Evolutionary conservation across 2,329 filamentous ascomycete species (phyloP).

Genomic region (Ophiostoma ips): DNA sequence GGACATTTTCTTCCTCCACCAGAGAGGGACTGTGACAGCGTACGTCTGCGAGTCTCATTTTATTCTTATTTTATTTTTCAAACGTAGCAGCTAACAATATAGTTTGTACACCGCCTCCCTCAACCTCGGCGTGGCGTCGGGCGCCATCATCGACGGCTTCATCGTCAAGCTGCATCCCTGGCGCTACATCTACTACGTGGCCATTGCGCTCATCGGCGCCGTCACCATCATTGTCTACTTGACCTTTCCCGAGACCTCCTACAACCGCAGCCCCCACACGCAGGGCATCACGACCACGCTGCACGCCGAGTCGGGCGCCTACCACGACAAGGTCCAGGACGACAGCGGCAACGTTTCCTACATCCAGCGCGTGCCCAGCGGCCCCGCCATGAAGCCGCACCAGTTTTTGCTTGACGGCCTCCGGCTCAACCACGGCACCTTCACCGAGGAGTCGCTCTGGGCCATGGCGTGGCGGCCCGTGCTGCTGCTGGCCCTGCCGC

Average conservation of each 20-base stretch:
- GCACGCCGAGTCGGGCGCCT: slow-evolving; percentile 3
- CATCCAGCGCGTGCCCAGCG: slow-evolving; percentile 8
- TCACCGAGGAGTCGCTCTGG: slow-evolving; percentile 32
- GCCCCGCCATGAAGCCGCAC: background rate
- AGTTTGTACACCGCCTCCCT: slow-evolving; percentile 10
- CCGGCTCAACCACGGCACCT: slow-evolving; percentile 25
- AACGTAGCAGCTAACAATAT: too few relatives aligned
- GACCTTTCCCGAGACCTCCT: slow-evolving; percentile 42
- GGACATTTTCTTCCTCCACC: slow-evolving; percentile 43
- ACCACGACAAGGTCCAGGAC: slow-evolving; percentile 5
- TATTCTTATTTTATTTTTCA: slow-evolving; percentile 19
- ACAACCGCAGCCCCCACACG: slow-evolving; percentile 21
- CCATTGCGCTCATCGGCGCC: slow-evolving; percentile 33
- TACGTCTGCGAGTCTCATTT: slow-evolving; percentile 23
- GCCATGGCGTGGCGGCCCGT: slow-evolving; percentile 37
- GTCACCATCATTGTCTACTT: slow-evolving; percentile 35
- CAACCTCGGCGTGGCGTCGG: slow-evolving; percentile 26
- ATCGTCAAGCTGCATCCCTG: slow-evolving; percentile 35
- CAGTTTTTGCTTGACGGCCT: slow-evolving; percentile 15
- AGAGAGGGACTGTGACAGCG: slow-evolving; percentile 38
- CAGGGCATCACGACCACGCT: slow-evolving; percentile 11
- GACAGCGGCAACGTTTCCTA: slow-evolving; percentile 5
- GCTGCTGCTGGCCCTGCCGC: slow-evolving; percentile 34
- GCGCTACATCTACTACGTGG: slow-evolving; percentile 38
- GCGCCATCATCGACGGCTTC: slow-evolving; percentile 30